Evolutionary conservation across 2,329 filamentous ascomycete species (phyloP).

Genomic region (Ceratocystis cubensis): DNA sequence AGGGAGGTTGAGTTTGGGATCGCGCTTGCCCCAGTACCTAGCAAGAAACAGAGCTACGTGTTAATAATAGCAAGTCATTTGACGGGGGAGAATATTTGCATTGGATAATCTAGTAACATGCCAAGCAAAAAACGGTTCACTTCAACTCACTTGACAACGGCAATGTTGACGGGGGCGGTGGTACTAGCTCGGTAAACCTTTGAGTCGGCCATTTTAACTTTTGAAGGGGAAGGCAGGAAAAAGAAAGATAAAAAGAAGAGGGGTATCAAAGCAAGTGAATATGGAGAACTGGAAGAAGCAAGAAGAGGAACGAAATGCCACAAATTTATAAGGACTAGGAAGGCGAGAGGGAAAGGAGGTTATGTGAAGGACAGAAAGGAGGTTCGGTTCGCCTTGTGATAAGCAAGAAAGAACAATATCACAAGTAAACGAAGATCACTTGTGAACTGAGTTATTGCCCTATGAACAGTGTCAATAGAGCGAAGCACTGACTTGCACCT

Average conservation of each 20-base stretch:
- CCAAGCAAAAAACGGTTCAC: background rate
- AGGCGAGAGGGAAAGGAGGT: background rate
- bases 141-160: slow-evolving; percentile 70
- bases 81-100: slow-evolving; percentile 10
- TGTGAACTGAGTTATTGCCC: background rate
- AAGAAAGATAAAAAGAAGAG: background rate
- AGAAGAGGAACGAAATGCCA: background rate
- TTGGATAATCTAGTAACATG: background rate
- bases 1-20: slow-evolving; percentile 83
- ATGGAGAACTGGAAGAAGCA: background rate
- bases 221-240: background rate
- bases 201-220: slow-evolving; percentile 34
- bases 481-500: slow-evolving; percentile 3
- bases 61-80: background rate
- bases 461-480: slow-evolving; percentile 6
- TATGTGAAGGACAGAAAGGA: background rate
- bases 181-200: slow-evolving; percentile 83
- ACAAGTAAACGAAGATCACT: slow-evolving; percentile 1
- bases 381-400: background rate
- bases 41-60: slow-evolving; percentile 3
- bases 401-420: background rate
- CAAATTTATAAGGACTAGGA: background rate
- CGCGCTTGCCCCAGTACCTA: slow-evolving; percentile 90
- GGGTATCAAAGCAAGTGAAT: background rate
- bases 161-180: slow-evolving; percentile 94